Percentiles rank a stretch among this genome's conserved stretches.
Evolutionary conservation across 2,329 filamentous ascomycete species (phyloP).

Genomic region (Emmonsiellopsis sp.): DNA sequence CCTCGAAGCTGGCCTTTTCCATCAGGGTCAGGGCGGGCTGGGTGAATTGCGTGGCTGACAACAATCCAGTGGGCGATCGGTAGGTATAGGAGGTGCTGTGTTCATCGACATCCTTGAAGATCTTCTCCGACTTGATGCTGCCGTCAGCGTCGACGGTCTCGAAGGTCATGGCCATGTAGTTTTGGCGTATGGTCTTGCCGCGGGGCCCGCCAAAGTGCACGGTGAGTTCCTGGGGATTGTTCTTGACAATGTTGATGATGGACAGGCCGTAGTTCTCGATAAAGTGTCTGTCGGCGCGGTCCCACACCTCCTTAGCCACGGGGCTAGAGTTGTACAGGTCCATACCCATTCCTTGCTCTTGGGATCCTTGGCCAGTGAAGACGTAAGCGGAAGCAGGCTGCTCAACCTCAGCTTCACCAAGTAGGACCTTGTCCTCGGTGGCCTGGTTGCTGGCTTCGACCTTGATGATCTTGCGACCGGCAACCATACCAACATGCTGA

Average conservation of each 20-base stretch:
- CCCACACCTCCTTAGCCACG: constrained; percentile 96
- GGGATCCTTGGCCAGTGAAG: constrained; percentile 95
- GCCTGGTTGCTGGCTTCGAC: constrained; percentile 94
- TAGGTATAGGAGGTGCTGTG: constrained; percentile 94
- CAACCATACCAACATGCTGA: constrained; percentile 95
- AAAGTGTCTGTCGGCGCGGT: constrained; percentile 93
- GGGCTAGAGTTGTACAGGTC: constrained; percentile 89
- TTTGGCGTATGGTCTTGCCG: constrained; percentile 94
- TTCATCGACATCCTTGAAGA: constrained; percentile 97
- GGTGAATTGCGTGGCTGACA: constrained; percentile 97
- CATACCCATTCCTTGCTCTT: constrained; percentile 99
- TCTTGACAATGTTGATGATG: constrained; percentile 98
- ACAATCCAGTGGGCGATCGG: constrained; percentile 82
- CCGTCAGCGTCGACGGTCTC: constrained; percentile 93
- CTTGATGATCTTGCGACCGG: constrained; percentile 98
- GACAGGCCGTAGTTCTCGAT: constrained; percentile 98
- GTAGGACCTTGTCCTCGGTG: constrained; percentile 89
- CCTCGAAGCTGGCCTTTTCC: constrained; percentile 99
- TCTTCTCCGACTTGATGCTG: constrained; percentile 93
- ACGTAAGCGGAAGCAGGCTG: constrained; percentile 95
- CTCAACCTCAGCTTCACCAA: constrained; percentile 94
- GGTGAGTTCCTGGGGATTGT: constrained; percentile 98
- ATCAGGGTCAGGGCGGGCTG: constrained; percentile 95
- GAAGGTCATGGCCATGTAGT: constrained; percentile 99
- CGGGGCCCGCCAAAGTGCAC: constrained; percentile 95